These are phyloP conservation scores for Rhodotorula sp. DNA, from an alignment of 1,284 basidiomycete species.

Conservation along the genomic window DNA sequence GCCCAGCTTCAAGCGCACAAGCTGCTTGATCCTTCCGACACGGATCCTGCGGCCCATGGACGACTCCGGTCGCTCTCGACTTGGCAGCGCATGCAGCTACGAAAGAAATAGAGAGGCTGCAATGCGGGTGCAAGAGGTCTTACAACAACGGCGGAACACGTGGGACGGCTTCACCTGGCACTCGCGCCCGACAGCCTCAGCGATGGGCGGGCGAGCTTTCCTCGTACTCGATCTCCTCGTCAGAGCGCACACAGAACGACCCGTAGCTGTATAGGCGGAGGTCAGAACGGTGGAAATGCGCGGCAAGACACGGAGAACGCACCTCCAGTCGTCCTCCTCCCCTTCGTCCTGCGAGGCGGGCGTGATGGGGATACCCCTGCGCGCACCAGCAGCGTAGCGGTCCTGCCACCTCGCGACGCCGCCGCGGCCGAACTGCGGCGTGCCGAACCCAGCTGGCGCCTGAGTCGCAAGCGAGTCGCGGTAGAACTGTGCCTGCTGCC, in stretches of 20 bases:
- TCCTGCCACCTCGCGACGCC: constrained; percentile 6
- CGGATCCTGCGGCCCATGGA: too few species aligned
- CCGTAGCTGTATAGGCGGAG: constrained; percentile 8
- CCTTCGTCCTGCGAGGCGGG: neutral
- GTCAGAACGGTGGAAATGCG: neutral
- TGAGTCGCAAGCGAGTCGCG: constrained; percentile 51
- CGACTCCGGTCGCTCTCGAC: too few species aligned
- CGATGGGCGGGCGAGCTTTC: constrained; percentile 6
- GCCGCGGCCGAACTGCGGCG: constrained; percentile 8
- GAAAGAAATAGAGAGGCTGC: too few species aligned
- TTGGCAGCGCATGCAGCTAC: too few species aligned
- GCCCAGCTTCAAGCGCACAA: too few species aligned
- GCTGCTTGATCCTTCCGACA: too few species aligned
- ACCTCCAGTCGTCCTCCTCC: constrained; percentile 22
- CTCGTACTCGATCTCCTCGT: constrained; percentile 17
- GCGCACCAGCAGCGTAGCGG: neutral
- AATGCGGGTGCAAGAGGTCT: too few species aligned
- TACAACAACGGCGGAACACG: too few species aligned
- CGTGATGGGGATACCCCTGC: constrained; percentile 12
- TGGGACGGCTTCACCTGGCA: too few species aligned
- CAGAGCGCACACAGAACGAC: constrained; percentile 12
- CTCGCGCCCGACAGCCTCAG: too few species aligned
- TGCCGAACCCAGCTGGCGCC: constrained; percentile 25
- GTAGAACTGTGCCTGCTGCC: constrained; percentile 48
- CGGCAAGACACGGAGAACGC: neutral